Evolutionary conservation across 371 early-diverging fungal genomes (phyloP).

Genomic region (Edhazardia aedis): DNA sequence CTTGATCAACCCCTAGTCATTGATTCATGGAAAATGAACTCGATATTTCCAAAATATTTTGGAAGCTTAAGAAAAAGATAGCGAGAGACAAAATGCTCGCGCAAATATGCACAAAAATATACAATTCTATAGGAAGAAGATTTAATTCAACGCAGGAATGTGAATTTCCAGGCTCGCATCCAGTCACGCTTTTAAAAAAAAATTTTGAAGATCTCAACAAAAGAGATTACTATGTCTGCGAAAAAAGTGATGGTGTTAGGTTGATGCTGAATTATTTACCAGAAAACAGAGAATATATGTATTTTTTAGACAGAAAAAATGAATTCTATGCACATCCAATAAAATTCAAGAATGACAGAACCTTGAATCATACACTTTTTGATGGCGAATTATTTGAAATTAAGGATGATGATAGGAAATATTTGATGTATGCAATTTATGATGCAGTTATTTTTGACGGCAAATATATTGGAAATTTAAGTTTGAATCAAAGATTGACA

Average conservation of each 20-base stretch:
- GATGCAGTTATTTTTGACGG: conserved; percentile 36
- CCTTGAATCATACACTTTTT: conserved; percentile 13
- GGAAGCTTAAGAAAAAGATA: no score
- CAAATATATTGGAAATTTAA: conserved; percentile 3
- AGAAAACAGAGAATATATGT: conserved; percentile 9
- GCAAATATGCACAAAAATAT: no score
- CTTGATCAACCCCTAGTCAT: no score
- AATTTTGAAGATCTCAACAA: neutral
- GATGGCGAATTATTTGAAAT: conserved; percentile 42
- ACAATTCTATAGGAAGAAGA: no score
- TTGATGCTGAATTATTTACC: conserved; percentile 15
- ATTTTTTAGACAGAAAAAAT: conserved; percentile 42
- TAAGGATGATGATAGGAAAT: conserved; percentile 8
- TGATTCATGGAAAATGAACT: no score
- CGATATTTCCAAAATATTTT: no score
- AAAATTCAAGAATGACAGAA: conserved; percentile 1
- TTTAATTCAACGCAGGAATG: no score
- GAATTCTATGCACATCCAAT: conserved; percentile 13
- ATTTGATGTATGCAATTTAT: conserved; percentile 28
- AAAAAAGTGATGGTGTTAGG: conserved; percentile 45
- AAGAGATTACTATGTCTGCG: conserved; percentile 45
- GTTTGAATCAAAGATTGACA: conserved; percentile 29
- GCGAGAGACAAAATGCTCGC: no score
- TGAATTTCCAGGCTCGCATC: neutral
- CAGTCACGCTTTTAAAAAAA: neutral